These are phyloP conservation scores for Alternaria sp. DNA, from an alignment of 2,329 filamentous ascomycete genomes.

Conservation along the genomic window DNA sequence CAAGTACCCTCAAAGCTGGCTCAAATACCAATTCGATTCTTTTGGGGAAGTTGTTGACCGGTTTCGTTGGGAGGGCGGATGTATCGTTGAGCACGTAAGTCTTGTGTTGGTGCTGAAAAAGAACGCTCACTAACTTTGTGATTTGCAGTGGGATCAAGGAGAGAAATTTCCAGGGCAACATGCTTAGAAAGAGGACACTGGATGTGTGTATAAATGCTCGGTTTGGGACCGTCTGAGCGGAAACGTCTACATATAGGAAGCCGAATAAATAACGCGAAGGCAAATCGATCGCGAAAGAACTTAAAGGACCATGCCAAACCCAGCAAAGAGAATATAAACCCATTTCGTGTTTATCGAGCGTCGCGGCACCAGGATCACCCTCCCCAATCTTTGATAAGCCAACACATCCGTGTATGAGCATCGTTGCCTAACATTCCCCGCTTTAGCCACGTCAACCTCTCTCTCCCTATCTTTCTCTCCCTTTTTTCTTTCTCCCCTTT, in stretches of 20 bases:
- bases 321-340: neutral
- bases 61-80: conserved; percentile 44
- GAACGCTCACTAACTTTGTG: neutral
- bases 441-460: neutral
- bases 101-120: neutral
- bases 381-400: neutral
- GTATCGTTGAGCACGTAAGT: conserved; percentile 48
- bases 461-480: neutral
- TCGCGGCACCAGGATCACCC: neutral
- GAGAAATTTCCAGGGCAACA: conserved; percentile 29
- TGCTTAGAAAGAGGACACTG: neutral
- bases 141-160: conserved; percentile 38
- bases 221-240: neutral
- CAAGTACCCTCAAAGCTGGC: conserved; percentile 35
- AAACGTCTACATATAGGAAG: neutral
- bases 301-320: neutral
- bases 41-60: conserved; percentile 43
- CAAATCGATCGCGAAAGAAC: neutral
- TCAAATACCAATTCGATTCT: conserved; percentile 33
- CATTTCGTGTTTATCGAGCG: neutral
- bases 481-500: too few relatives aligned
- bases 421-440: neutral
- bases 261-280: neutral
- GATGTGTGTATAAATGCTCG: neutral
- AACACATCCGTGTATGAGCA: neutral